These are phyloP conservation scores for Nissolia schottii DNA, from an alignment of 306 rosid genomes.

Conservation along the genomic window DNA sequence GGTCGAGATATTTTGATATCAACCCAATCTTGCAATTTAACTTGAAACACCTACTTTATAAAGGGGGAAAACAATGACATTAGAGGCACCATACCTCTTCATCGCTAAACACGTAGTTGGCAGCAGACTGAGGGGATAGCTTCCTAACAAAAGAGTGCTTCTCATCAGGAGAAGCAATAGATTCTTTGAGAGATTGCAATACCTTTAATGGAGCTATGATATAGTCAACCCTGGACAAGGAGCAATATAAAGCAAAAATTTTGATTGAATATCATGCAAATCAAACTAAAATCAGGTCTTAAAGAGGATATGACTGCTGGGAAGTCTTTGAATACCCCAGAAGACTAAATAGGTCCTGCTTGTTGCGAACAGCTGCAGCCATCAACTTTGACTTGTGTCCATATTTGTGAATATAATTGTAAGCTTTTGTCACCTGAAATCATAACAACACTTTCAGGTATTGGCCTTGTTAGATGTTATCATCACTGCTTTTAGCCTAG, in stretches of 20 bases:
- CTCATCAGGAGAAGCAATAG: slow-evolving; percentile 65
- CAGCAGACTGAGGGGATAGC: slow-evolving; percentile 81
- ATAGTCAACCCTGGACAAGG: slow-evolving; percentile 74
- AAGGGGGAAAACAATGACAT: not conserved
- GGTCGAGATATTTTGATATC: not conserved
- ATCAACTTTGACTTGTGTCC: slow-evolving; percentile 90
- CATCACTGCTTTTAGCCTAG: not conserved
- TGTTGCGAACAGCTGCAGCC: slow-evolving; percentile 99
- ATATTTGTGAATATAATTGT: slow-evolving; percentile 90
- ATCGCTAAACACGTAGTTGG: slow-evolving; percentile 53
- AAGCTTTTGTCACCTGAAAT: slow-evolving; percentile 82
- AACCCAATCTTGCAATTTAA: not conserved
- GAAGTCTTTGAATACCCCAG: slow-evolving; percentile 58
- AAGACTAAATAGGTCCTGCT: slow-evolving; percentile 91
- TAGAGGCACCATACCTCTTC: slow-evolving; percentile 58
- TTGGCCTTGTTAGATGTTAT: not conserved
- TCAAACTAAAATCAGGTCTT: slow-evolving; percentile 20
- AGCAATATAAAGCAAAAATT: slow-evolving; percentile 9
- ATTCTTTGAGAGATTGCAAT: slow-evolving; percentile 91
- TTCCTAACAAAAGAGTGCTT: slow-evolving; percentile 80
- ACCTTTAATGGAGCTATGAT: slow-evolving; percentile 92
- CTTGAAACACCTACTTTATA: slow-evolving; percentile 2
- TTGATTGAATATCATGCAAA: not conserved
- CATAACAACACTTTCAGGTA: slow-evolving; percentile 12
- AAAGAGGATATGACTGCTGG: slow-evolving; percentile 12